A percentile compares a stretch with the other conserved stretches of the same genome.
Conservation (phyloP, 2,329 filamentous ascomycete species). For the Purpureocillium lavendulum region DNA sequence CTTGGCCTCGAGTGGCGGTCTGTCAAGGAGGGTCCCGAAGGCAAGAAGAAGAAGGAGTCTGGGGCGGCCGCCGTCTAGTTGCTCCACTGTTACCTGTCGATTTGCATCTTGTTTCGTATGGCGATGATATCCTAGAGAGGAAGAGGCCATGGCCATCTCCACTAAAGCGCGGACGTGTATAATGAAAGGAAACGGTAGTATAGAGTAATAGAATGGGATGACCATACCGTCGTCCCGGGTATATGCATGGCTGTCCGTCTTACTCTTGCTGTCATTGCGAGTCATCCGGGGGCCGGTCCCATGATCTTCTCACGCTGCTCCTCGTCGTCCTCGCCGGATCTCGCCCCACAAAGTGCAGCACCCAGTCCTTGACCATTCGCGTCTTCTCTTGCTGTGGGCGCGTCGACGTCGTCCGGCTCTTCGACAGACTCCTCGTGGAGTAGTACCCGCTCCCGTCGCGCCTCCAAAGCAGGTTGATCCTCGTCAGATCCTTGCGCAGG, state of each 20-base stretch:
- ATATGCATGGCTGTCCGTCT: too few relatives aligned
- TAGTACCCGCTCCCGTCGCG: constrained; percentile 49
- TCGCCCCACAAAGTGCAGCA: constrained; percentile 56
- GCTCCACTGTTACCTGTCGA: too few relatives aligned
- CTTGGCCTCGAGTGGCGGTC: constrained; percentile 43
- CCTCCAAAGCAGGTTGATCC: constrained; percentile 55
- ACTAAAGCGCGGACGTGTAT: neutral
- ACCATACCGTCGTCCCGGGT: neutral
- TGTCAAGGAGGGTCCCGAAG: constrained; percentile 34
- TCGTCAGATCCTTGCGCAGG: constrained; percentile 62
- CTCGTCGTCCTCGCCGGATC: constrained; percentile 14
- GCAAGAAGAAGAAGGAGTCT: constrained; percentile 15
- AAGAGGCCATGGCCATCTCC: neutral
- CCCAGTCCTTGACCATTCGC: constrained; percentile 65
- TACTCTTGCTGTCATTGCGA: constrained; percentile 18
- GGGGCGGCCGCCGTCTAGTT: constrained; percentile 12
- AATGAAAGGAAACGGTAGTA: neutral
- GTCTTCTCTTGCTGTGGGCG: constrained; percentile 55
- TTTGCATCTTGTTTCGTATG: neutral
- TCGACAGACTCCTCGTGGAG: constrained; percentile 37
- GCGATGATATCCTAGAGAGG: too few relatives aligned
- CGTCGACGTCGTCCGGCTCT: constrained; percentile 6
- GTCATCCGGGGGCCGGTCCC: constrained; percentile 32
- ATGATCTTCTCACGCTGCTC: constrained; percentile 15
- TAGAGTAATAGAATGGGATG: neutral